Base-by-base conservation (phyloP, 768 basidiomycete species). In the Psilocybe cubensis region DNA sequence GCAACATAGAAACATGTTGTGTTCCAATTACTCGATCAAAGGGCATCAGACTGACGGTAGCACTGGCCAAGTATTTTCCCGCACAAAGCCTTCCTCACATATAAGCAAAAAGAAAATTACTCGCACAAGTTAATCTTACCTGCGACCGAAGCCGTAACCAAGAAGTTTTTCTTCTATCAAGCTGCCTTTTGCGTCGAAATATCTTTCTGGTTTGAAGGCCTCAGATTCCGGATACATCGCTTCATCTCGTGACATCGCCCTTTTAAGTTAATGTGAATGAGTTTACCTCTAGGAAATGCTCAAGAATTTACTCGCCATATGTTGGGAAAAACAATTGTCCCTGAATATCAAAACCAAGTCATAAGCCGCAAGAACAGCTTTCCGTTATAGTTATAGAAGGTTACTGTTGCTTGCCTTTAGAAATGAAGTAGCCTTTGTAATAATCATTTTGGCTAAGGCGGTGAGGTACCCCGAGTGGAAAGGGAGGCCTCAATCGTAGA, bases 161-260 rank as follows among this genome's bases (percentile, higher is more conserved):
- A 54, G 47, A 17, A 52, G 33, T 18, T 59, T 44, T 33, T 64
- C 57, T 8, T 57, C 44, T n/a, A 59, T 57, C 11, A 63, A 12
- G 1, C 44, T 45, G 8, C 58, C 63, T 1, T 48, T 40, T 25
- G 52, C 23, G 3, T 58, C 42, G 23, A 70, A 42, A 55, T 70
- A 73, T 21, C 72, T 61, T 28, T 72, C 70, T 10, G 72, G 72
- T 9, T 66, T 66, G 61, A 74, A 74, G 12, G 40, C 54, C 12
- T 60, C 40, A 0, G 70, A 64, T 1, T 72, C 66, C 1, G 58
- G 60, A 31, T 66, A 74, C 17, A 60, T 31, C 1, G 57, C 48
- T 17, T 63, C 58, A 45, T 74, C 66, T 40, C 65, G 72, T 20
- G 65, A 61, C 57, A 71, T 69, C 0, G 67, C 66, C 63, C 63